Conservation (phyloP, 2,329 filamentous ascomycete species). For the Chaetomiaceae sp. region DNA sequence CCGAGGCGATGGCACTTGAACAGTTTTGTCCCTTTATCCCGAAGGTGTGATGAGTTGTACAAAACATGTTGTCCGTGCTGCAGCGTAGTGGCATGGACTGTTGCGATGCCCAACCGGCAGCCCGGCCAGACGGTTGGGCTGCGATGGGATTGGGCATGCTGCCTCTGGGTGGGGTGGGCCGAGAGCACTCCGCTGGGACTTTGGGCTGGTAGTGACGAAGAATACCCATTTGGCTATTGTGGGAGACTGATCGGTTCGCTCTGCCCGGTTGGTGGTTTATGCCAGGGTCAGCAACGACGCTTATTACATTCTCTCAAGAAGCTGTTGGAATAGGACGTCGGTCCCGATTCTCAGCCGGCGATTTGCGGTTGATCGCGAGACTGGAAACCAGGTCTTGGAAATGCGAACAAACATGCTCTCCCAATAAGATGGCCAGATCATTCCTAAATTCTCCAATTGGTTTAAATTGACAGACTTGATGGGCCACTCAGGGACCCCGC, state of each 20-base stretch:
- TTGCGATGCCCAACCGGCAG: slow-evolving; percentile 47
- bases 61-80: slow-evolving; percentile 30
- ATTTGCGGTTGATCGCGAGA: not conserved
- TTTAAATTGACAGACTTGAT: slow-evolving; percentile 3
- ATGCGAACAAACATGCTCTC: slow-evolving; percentile 6
- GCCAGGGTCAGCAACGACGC: too few relatives aligned
- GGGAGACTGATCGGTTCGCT: too few relatives aligned
- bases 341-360: too few relatives aligned
- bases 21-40: not conserved
- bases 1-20: not conserved
- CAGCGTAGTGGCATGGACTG: slow-evolving; percentile 39
- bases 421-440: slow-evolving; percentile 21
- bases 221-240: not conserved
- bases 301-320: too few relatives aligned
- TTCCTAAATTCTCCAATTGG: slow-evolving; percentile 25
- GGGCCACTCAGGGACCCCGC: slow-evolving; percentile 23
- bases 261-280: too few relatives aligned
- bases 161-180: slow-evolving; percentile 14
- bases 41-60: slow-evolving; percentile 46
- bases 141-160: slow-evolving; percentile 30
- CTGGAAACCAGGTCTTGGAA: not conserved
- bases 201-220: not conserved
- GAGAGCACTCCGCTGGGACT: not conserved
- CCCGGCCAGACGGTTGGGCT: slow-evolving; percentile 35
- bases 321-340: not conserved